These are phyloP conservation scores for Eucalyptus regnans DNA, from an alignment of 345 rosid species.

Conservation along the genomic window DNA sequence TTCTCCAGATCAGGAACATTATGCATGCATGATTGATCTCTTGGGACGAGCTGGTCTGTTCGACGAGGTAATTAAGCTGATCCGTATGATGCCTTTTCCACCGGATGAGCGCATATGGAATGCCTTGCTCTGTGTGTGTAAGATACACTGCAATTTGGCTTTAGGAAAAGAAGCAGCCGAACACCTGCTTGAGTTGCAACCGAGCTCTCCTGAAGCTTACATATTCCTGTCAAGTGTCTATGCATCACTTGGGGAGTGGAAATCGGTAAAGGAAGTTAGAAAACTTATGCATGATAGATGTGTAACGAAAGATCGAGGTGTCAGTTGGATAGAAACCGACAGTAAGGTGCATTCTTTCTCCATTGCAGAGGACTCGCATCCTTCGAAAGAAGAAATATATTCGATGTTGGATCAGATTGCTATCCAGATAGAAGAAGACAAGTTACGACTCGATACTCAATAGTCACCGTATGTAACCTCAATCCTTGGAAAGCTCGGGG, in stretches of 20 bases:
- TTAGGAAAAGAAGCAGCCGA: conserved; percentile 50
- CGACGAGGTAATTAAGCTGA: conserved; percentile 29
- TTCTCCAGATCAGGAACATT: conserved; percentile 58
- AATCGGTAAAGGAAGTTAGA: conserved; percentile 43
- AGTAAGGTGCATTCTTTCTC: conserved; percentile 36
- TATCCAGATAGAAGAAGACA: conserved; percentile 29
- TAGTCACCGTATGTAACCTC: neutral
- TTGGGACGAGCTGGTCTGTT: conserved; percentile 55
- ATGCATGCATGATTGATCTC: conserved; percentile 69
- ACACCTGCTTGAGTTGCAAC: conserved; percentile 33
- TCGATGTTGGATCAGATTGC: conserved; percentile 26
- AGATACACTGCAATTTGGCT: conserved; percentile 39
- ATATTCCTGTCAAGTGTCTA: conserved; percentile 41
- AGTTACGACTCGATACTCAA: conserved; percentile 4
- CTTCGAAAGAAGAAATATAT: conserved; percentile 31
- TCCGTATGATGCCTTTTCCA: conserved; percentile 34
- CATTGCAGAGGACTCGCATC: conserved; percentile 33
- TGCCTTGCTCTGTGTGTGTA: conserved; percentile 41
- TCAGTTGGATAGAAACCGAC: conserved; percentile 55
- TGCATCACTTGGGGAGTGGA: conserved; percentile 46
- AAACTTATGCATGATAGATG: conserved; percentile 33
- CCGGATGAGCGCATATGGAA: conserved; percentile 36
- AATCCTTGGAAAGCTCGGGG: neutral
- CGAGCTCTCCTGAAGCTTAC: conserved; percentile 45
- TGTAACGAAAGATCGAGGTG: conserved; percentile 36